A percentile compares a stretch with the other conserved stretches of the same genome.
These are phyloP conservation scores for Oxytropis ochrocephala DNA, from an alignment of 306 rosid genomes.

Conservation along the genomic window DNA sequence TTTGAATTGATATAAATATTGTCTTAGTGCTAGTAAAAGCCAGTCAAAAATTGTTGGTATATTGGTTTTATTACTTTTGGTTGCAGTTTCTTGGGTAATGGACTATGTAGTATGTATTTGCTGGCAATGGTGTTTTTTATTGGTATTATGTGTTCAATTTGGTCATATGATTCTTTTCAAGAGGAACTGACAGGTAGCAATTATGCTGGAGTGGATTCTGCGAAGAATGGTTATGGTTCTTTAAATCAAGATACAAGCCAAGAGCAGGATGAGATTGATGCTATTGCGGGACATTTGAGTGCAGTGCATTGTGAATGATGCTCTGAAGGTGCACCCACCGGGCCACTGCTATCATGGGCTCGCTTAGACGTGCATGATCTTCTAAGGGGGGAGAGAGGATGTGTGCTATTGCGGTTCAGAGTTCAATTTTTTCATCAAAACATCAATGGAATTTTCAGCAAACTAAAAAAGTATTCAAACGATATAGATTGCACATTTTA, in stretches of 20 bases:
- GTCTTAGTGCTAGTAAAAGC: neutral
- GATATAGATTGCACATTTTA: no score
- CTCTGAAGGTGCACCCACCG: conserved; percentile 56
- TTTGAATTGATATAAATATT: neutral
- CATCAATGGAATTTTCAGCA: no score
- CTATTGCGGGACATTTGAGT: conserved; percentile 10
- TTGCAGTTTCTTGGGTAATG: neutral
- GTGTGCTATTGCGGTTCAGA: neutral
- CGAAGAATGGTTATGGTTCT: conserved; percentile 66
- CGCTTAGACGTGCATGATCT: conserved; percentile 48
- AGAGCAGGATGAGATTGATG: conserved; percentile 48
- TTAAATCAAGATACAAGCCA: conserved; percentile 55
- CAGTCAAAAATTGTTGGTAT: neutral
- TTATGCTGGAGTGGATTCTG: conserved; percentile 62
- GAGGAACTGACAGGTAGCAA: conserved; percentile 78
- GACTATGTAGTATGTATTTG: neutral
- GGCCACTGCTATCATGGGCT: conserved; percentile 73
- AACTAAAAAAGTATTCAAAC: no score
- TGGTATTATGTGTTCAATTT: neutral
- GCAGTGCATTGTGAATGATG: conserved; percentile 57
- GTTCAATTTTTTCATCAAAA: no score
- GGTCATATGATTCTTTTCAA: conserved; percentile 5
- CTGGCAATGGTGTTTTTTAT: neutral
- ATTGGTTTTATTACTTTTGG: neutral
- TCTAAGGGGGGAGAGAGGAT: neutral